Conservation (phyloP, 768 basidiomycete species). For the Cytidiella melzeri region DNA sequence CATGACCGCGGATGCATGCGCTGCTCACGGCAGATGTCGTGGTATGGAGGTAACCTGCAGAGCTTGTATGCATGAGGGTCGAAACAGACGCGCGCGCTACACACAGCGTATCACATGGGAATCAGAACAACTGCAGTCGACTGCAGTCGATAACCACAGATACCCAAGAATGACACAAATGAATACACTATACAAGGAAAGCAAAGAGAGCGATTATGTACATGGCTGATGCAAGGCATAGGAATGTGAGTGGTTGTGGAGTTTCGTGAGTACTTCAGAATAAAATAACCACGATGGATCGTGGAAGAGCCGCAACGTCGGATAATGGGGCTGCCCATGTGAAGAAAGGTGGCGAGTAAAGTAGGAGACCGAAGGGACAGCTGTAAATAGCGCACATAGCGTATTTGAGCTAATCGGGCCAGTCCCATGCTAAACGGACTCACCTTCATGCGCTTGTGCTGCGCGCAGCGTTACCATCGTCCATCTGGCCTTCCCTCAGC, state of each 20-base stretch:
- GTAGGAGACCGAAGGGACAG: neutral
- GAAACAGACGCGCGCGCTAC: neutral
- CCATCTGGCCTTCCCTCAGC: no score
- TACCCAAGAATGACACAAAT: conserved; percentile 1
- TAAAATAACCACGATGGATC: neutral
- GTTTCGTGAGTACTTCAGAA: no score
- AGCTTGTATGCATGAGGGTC: neutral
- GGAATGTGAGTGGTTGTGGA: neutral
- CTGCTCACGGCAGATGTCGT: no score
- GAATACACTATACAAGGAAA: neutral
- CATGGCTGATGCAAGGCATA: neutral
- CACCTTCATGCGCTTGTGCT: no score
- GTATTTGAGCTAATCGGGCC: neutral
- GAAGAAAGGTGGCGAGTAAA: neutral
- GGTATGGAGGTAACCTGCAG: no score
- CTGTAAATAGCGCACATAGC: neutral
- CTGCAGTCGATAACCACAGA: neutral
- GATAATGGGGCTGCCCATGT: neutral
- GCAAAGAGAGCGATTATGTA: neutral
- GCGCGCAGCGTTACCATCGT: no score
- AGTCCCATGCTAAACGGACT: neutral
- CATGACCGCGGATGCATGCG: neutral
- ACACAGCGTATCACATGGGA: neutral
- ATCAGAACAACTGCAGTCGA: neutral
- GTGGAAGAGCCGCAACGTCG: neutral